These are phyloP conservation scores for Fusarium xylarioides DNA, from an alignment of 2,329 filamentous ascomycete species.

Conservation along the genomic window DNA sequence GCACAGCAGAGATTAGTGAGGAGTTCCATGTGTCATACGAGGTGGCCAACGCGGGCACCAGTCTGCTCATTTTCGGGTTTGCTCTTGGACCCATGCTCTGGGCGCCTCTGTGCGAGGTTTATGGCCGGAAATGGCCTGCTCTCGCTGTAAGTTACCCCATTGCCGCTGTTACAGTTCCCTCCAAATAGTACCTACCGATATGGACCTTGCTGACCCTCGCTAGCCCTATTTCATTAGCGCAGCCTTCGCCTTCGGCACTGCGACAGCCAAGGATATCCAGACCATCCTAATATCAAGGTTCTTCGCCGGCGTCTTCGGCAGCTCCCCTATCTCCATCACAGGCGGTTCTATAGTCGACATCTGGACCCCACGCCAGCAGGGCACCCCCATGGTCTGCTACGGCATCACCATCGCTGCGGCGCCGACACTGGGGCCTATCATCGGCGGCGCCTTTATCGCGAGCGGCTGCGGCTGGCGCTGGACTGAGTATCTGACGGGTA, in stretches of 20 bases:
- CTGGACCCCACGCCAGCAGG: neutral
- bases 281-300: neutral
- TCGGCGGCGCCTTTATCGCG: neutral
- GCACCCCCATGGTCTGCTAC: neutral
- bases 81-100: conserved; percentile 78
- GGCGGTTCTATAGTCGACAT: neutral
- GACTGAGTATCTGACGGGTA: neutral
- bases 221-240: neutral
- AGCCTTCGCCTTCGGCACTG: neutral
- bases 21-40: conserved; percentile 9
- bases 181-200: neutral
- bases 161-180: neutral
- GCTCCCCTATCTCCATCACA: neutral
- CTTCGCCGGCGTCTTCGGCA: neutral
- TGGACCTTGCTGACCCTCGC: neutral
- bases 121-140: conserved; percentile 59
- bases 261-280: neutral
- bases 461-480: neutral
- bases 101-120: conserved; percentile 76
- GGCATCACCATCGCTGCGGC: neutral
- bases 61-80: conserved; percentile 22
- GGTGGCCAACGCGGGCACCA: conserved; percentile 11
- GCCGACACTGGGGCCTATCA: neutral
- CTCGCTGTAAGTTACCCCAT: neutral
- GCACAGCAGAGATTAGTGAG: conserved; percentile 2